phyloP scores from a whole-genome alignment of 805 yeast genomes.

The Saccharomycopsis sp. region DNA sequence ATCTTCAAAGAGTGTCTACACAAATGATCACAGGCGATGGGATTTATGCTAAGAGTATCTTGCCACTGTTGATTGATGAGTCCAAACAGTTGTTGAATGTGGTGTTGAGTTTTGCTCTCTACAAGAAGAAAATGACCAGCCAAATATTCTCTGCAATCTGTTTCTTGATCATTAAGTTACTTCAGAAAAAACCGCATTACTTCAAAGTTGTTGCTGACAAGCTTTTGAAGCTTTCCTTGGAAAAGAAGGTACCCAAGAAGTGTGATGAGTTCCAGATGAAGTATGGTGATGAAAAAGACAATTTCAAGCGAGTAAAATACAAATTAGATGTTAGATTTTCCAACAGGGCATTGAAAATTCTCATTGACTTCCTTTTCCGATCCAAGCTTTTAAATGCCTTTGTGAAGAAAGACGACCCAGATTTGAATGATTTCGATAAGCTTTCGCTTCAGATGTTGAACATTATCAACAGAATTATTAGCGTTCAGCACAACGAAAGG shows the following conservation, averaged over 20 bases:
- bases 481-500: conserved; percentile 14
- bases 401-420: conserved; percentile 8
- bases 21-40: background rate
- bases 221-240: conserved; percentile 7
- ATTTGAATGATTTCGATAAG: conserved; percentile 8
- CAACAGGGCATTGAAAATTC: conserved; percentile 10
- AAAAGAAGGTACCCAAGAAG: conserved; percentile 8
- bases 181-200: conserved; percentile 13
- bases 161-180: conserved; percentile 14
- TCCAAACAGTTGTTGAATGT: conserved; percentile 7
- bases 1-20: conserved; percentile 1
- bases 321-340: conserved; percentile 13
- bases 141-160: conserved; percentile 15
- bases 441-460: conserved; percentile 10
- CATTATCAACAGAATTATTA: conserved; percentile 14
- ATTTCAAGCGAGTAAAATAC: conserved; percentile 11
- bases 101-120: conserved; percentile 3
- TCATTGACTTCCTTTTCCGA: conserved; percentile 17
- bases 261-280: conserved; percentile 4
- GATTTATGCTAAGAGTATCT: background rate
- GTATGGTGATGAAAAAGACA: conserved; percentile 1
- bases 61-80: conserved; percentile 4
- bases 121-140: conserved; percentile 5
- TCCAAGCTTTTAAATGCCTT: conserved; percentile 8
- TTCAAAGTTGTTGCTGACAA: background rate